Base-by-base conservation (phyloP, 805 yeast species). In the Kluyveromyces wickerhamii region DNA sequence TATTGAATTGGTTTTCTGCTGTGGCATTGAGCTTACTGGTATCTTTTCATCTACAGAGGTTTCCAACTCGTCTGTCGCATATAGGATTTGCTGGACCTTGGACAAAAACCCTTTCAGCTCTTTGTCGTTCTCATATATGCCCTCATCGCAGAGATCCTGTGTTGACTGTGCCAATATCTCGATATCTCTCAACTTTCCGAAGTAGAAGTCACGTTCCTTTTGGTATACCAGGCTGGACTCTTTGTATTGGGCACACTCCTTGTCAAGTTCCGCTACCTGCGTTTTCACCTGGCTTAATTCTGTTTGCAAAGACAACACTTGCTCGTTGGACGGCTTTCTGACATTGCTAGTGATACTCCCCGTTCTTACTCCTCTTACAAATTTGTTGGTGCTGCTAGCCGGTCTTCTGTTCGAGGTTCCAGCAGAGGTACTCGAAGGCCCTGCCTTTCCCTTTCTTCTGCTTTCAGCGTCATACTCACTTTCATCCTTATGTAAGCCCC, bases 171-270 rank as follows among this genome's bases (percentile, higher is more conserved):
- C 72, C 30, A 88, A 60, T 18, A 85, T 74, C 58, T 92, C 98
- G 37, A 92, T 83, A 39, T 84, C 94, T 43, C 95, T 71, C 35
- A 92, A 65, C 60, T 89, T 92, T 50, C 81, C 78, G 61, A 84
- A 89, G 57, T 92, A 92, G 51, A 89, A 86, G 56, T 84, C 82
- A 42, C 97, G 74, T 55, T 92, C 96, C 1, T 82, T 72, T 49
- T 79, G 84, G 32, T 85, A 62, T 10, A 78, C 73, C 32, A 77
- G 82, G 14, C 79, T 71, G 10, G 79, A 74, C 15, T 71, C 65
- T 39, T 67, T 69, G 44, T 71, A 69, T 42, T 79, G 84, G 11
- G 65, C 66, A 13, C 74, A 46, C 44, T 83, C 86, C 4, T 66
- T 45, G 26, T 48, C 46, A 35, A 51, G 33, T 5, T 21, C 30